phyloP scores from a whole-genome alignment of 495 filamentous ascomycete species.

The Penicillium paradoxum region DNA sequence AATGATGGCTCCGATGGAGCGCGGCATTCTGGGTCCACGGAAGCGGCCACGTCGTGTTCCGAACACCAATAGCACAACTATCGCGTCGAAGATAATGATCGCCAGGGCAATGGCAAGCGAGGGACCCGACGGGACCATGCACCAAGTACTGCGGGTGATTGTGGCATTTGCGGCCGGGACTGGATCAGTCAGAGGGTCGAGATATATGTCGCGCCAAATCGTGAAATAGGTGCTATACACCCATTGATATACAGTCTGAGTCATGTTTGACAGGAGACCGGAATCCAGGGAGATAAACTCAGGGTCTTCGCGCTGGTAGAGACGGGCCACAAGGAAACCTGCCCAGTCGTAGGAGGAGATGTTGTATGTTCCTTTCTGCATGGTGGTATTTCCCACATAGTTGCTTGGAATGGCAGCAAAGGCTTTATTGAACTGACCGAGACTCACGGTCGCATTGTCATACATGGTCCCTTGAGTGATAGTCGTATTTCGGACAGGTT shows the following conservation, averaged over 20 bases:
- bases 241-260: slow-evolving; percentile 38
- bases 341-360: slow-evolving; percentile 41
- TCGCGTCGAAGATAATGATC: slow-evolving; percentile 35
- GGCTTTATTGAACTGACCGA: slow-evolving; percentile 41
- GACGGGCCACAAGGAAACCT: slow-evolving; percentile 35
- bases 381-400: slow-evolving; percentile 28
- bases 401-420: slow-evolving; percentile 39
- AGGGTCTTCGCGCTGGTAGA: slow-evolving; percentile 29
- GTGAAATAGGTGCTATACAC: slow-evolving; percentile 42
- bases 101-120: slow-evolving; percentile 29
- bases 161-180: slow-evolving; percentile 24
- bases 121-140: slow-evolving; percentile 32
- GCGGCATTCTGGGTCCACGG: slow-evolving; percentile 35
- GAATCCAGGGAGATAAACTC: slow-evolving; percentile 27
- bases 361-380: slow-evolving; percentile 25
- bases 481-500: slow-evolving; percentile 14
- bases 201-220: slow-evolving; percentile 36
- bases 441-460: slow-evolving; percentile 35
- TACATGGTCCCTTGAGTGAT: slow-evolving; percentile 32
- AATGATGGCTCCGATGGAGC: slow-evolving; percentile 36
- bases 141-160: slow-evolving; percentile 32
- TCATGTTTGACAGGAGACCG: slow-evolving; percentile 21
- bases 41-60: slow-evolving; percentile 37
- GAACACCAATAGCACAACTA: slow-evolving; percentile 37
- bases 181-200: slow-evolving; percentile 22